These are phyloP conservation scores for Coprinopsis strossmayeri DNA, from an alignment of 768 basidiomycete species.

Conservation along the genomic window DNA sequence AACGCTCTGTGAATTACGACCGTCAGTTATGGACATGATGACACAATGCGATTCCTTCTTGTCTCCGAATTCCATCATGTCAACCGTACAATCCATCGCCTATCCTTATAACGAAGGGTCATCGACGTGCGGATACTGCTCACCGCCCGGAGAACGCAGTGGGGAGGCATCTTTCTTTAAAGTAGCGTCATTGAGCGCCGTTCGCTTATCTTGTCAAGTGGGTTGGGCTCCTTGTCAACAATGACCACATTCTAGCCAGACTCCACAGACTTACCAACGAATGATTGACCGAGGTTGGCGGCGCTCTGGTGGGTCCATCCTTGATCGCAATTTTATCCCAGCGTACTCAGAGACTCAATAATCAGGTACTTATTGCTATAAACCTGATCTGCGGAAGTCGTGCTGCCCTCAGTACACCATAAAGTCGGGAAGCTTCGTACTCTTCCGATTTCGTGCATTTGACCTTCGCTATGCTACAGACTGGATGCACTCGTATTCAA, in stretches of 20 bases:
- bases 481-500: constrained; percentile 62
- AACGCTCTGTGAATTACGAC: too few species aligned
- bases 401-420: constrained; percentile 97
- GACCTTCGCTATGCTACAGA: constrained; percentile 28
- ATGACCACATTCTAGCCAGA: neutral
- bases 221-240: constrained; percentile 10
- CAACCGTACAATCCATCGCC: constrained; percentile 28
- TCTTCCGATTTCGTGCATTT: constrained; percentile 1
- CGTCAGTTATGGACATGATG: too few species aligned
- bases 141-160: constrained; percentile 45
- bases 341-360: neutral
- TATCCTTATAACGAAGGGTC: constrained; percentile 26
- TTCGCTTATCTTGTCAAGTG: constrained; percentile 50
- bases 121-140: constrained; percentile 66
- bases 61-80: constrained; percentile 7
- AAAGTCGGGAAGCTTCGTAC: constrained; percentile 40
- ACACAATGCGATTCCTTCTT: neutral
- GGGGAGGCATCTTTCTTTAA: constrained; percentile 33
- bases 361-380: constrained; percentile 70
- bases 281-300: constrained; percentile 88
- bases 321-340: neutral
- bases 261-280: constrained; percentile 59
- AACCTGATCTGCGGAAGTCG: constrained; percentile 71
- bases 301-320: constrained; percentile 46
- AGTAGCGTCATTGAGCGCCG: constrained; percentile 42